A percentile compares a stretch with the other conserved stretches of the same genome.
Conservation (phyloP, 495 filamentous ascomycete species). For the Rostrohypoxylon terebratum region DNA sequence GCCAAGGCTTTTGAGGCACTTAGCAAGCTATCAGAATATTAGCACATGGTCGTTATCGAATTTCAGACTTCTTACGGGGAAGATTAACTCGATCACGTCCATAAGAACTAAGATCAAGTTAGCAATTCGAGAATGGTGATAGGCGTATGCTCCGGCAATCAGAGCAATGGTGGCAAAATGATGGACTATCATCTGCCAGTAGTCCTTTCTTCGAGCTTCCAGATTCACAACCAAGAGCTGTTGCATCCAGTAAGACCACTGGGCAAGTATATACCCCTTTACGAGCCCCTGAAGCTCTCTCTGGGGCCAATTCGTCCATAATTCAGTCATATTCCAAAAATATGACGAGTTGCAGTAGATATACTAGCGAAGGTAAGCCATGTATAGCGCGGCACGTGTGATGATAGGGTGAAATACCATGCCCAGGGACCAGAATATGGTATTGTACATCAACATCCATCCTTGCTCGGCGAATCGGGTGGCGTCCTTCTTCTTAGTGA, state of each 20-base stretch:
- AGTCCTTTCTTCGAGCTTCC: conserved; percentile 13
- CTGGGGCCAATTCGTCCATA: conserved; percentile 16
- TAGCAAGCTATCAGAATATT: conserved; percentile 6
- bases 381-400: not conserved
- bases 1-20: conserved; percentile 11
- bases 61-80: not conserved
- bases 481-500: conserved; percentile 12
- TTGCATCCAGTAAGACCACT: conserved; percentile 20
- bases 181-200: conserved; percentile 16
- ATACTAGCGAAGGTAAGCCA: conserved; percentile 4
- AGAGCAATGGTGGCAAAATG: conserved; percentile 13
- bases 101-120: conserved; percentile 17
- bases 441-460: conserved; percentile 17
- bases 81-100: conserved; percentile 16
- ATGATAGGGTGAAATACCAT: not conserved
- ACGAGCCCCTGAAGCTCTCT: conserved; percentile 10
- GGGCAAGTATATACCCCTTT: conserved; percentile 13
- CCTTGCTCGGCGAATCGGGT: conserved; percentile 12
- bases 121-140: conserved; percentile 10
- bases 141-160: conserved; percentile 12
- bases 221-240: conserved; percentile 17
- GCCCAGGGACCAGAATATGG: conserved; percentile 15
- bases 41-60: not conserved
- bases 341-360: conserved; percentile 6
- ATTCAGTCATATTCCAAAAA: not conserved